A percentile compares a stretch with the other conserved stretches of the same genome.
These are phyloP conservation scores for Starmerella scarabaei DNA, from an alignment of 805 yeast genomes.

Conservation along the genomic window DNA sequence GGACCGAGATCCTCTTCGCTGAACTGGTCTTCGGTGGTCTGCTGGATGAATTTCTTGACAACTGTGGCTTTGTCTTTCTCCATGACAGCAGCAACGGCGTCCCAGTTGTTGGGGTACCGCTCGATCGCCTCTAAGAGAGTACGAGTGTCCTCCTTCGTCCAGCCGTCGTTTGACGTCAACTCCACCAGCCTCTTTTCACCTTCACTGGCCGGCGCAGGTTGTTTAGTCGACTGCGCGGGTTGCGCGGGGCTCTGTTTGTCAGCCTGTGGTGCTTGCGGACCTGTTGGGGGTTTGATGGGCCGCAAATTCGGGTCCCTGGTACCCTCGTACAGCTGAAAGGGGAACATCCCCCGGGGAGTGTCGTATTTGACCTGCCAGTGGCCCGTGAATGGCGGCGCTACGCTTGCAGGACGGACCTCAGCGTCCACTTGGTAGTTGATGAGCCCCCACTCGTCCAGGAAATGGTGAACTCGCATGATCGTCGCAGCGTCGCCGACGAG, in stretches of 20 bases:
- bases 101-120: conserved; percentile 64
- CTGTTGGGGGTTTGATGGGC: conserved; percentile 10
- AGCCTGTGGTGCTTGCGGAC: background rate
- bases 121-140: conserved; percentile 51
- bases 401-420: conserved; percentile 46
- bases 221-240: background rate
- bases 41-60: conserved; percentile 59
- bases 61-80: conserved; percentile 61
- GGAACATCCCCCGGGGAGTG: conserved; percentile 85
- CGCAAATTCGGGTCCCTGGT: conserved; percentile 35
- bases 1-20: conserved; percentile 52
- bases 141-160: conserved; percentile 57
- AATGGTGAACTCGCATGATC: conserved; percentile 68
- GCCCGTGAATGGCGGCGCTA: conserved; percentile 64
- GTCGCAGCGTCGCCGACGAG: conserved; percentile 87
- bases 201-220: background rate
- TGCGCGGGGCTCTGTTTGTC: background rate
- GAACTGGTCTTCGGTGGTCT: conserved; percentile 64
- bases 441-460: conserved; percentile 82
- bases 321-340: conserved; percentile 70
- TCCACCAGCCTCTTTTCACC: background rate
- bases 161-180: conserved; percentile 27
- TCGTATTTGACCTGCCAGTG: conserved; percentile 68
- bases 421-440: conserved; percentile 87
- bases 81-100: conserved; percentile 50